A percentile compares a stretch with the other conserved stretches of the same genome.
phyloP scores from a whole-genome alignment of 139 green algal species.

The Spirogloea muscicola region DNA sequence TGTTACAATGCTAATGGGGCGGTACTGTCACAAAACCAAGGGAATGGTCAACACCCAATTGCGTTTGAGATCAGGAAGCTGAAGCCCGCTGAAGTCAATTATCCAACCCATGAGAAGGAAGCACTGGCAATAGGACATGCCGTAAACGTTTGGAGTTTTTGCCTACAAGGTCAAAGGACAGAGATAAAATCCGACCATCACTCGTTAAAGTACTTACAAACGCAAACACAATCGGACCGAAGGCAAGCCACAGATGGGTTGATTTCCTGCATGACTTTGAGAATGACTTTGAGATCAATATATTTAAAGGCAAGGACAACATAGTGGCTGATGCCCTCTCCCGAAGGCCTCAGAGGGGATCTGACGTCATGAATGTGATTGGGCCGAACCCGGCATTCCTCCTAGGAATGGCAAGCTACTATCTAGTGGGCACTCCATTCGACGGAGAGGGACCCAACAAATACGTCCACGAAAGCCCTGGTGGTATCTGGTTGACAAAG shows the following conservation, averaged over 20 bases:
- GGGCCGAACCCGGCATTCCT: too few relatives aligned
- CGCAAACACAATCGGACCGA: not conserved
- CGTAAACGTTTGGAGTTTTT: not conserved
- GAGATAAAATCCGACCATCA: not conserved
- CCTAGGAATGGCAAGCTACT: too few relatives aligned
- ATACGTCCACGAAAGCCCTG: too few relatives aligned
- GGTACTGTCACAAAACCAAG: not conserved
- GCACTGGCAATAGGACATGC: not conserved
- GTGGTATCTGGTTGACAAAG: too few relatives aligned
- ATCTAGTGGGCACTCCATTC: too few relatives aligned
- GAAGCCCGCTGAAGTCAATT: not conserved
- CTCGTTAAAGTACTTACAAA: not conserved
- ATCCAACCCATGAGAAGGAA: not conserved
- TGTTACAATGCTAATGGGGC: not conserved
- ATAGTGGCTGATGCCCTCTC: too few relatives aligned
- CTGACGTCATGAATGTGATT: too few relatives aligned
- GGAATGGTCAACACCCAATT: not conserved
- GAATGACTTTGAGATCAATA: too few relatives aligned
- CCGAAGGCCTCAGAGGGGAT: too few relatives aligned
- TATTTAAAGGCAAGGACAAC: too few relatives aligned
- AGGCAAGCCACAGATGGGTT: not conserved
- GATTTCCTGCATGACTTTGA: too few relatives aligned
- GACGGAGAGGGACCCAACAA: too few relatives aligned
- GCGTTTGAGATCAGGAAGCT: not conserved
- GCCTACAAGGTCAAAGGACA: not conserved